Evolutionary conservation across 495 filamentous ascomycete species (phyloP).

Genomic region (Apodospora peruviana): DNA sequence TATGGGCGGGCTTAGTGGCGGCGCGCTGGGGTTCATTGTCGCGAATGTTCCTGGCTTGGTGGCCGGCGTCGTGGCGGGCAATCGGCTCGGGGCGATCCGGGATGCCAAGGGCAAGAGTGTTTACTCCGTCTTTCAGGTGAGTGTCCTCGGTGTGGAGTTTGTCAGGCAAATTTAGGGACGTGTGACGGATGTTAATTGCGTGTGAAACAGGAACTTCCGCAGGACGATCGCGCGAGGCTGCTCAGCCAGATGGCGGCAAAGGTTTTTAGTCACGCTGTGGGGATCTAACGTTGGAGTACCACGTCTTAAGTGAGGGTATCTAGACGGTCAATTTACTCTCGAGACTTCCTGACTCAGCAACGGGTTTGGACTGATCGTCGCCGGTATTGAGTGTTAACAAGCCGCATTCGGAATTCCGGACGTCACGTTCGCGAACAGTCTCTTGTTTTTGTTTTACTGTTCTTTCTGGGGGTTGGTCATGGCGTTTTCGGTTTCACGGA

Average conservation of each 20-base stretch:
- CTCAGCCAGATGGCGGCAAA: conserved; percentile 69
- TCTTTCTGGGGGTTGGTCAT: no score
- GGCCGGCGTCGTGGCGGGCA: conserved; percentile 89
- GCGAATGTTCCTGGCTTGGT: conserved; percentile 84
- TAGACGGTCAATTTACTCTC: no score
- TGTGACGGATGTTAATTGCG: neutral
- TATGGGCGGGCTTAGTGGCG: conserved; percentile 80
- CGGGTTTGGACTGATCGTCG: no score
- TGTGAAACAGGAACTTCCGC: conserved; percentile 58
- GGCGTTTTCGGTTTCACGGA: no score
- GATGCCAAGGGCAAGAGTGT: conserved; percentile 94
- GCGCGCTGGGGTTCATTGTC: conserved; percentile 89
- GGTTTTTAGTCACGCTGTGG: conserved; percentile 56
- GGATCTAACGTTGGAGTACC: no score
- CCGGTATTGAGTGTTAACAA: no score
- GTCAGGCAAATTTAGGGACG: neutral
- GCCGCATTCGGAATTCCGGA: no score
- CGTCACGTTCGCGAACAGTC: no score
- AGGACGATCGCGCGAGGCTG: conserved; percentile 70
- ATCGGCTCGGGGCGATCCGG: conserved; percentile 77
- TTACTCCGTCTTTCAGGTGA: conserved; percentile 73
- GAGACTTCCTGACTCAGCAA: no score
- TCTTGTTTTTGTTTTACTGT: no score
- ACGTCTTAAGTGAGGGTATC: no score
- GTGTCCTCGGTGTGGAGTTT: conserved; percentile 10